Evolutionary conservation across 345 rosid species (phyloP).

Genomic region (Reutealis trisperma): DNA sequence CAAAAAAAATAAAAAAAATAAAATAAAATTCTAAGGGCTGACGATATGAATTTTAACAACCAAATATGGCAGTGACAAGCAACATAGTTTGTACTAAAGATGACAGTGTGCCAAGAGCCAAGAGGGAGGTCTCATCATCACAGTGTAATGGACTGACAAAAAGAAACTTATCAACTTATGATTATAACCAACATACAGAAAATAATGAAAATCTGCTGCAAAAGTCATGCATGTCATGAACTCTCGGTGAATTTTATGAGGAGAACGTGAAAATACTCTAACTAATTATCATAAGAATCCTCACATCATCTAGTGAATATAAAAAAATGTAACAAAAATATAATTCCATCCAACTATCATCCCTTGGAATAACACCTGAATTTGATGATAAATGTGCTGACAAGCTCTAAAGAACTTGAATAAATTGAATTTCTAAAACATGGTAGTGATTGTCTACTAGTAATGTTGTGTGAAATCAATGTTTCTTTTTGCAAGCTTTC

Average conservation of each 20-base stretch:
- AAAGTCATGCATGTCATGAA: neutral
- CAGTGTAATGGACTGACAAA: neutral
- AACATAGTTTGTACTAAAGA: neutral
- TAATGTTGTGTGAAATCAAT: neutral
- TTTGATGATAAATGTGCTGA: neutral
- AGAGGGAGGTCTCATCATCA: neutral
- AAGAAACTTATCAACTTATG: neutral
- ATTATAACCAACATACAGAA: neutral
- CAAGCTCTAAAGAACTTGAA: neutral
- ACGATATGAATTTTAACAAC: neutral
- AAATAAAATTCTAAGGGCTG: no score
- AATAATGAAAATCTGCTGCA: neutral
- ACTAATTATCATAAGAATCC: neutral
- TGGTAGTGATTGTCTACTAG: no score
- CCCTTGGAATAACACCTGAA: neutral
- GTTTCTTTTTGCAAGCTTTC: neutral
- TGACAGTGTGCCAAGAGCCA: neutral
- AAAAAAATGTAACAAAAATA: no score
- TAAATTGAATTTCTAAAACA: neutral
- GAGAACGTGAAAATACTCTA: neutral
- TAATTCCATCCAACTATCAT: neutral
- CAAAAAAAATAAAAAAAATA: no score
- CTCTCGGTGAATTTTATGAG: neutral
- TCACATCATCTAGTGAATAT: neutral
- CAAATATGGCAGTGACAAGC: neutral